A percentile compares a stretch with the other conserved stretches of the same genome.
Evolutionary conservation across 306 rosid genomes (phyloP).

Genomic region (Cucumis hystrix): DNA sequence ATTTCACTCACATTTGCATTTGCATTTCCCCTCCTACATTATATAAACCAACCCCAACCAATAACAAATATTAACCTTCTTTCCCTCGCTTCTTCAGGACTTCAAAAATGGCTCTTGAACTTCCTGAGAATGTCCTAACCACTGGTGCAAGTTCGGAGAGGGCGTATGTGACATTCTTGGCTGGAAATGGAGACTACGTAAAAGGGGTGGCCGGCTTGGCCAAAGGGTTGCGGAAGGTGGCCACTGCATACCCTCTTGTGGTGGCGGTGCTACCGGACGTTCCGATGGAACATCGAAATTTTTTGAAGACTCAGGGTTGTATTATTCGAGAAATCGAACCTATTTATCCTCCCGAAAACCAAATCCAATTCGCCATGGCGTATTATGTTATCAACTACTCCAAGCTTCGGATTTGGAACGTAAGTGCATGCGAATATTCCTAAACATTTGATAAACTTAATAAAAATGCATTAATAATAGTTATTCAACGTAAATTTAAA

Average conservation of each 20-base stretch:
- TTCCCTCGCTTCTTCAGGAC: neutral
- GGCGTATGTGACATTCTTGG: constrained; percentile 48
- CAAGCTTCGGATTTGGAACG: constrained; percentile 61
- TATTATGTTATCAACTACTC: constrained; percentile 64
- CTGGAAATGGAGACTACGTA: constrained; percentile 47
- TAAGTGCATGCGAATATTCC: constrained; percentile 4
- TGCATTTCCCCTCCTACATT: neutral
- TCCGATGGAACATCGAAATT: constrained; percentile 42
- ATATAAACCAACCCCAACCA: neutral
- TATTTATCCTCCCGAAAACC: constrained; percentile 39
- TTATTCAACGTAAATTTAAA: too few relatives aligned
- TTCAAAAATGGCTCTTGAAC: constrained; percentile 2
- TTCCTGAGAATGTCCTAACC: neutral
- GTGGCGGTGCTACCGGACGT: constrained; percentile 57
- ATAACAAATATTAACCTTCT: neutral
- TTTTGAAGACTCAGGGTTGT: constrained; percentile 39
- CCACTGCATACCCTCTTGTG: constrained; percentile 38
- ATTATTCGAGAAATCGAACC: constrained; percentile 45
- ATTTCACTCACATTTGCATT: constrained; percentile 22
- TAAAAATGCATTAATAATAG: too few relatives aligned
- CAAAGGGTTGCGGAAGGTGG: constrained; percentile 41
- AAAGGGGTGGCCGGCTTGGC: constrained; percentile 58
- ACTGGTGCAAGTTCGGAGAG: neutral
- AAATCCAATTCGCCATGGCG: constrained; percentile 49
- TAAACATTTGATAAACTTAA: neutral